These are phyloP conservation scores for Apiotrichum montevideense DNA, from an alignment of 1,284 basidiomycete genomes.

Conservation along the genomic window DNA sequence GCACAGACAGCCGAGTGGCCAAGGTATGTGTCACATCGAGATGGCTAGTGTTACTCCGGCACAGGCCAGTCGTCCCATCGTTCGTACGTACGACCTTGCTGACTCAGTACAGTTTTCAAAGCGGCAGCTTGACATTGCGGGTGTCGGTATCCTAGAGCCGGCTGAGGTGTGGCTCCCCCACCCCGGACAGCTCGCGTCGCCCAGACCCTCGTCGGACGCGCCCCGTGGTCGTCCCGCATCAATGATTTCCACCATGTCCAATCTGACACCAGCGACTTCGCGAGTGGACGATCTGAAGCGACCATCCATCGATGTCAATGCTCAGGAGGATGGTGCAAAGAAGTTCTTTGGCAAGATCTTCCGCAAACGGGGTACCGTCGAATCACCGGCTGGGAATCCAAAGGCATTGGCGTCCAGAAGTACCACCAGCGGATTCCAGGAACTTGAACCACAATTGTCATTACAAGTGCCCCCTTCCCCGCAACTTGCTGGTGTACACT, in stretches of 20 bases:
- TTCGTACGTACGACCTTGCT: no score
- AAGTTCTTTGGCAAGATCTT: slow-evolving; percentile 69
- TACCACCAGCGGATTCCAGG: no score
- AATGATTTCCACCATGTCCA: slow-evolving; percentile 28
- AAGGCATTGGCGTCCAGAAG: neutral
- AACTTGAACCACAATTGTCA: neutral
- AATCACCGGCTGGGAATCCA: neutral
- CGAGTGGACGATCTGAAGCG: slow-evolving; percentile 19
- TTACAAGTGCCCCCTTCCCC: slow-evolving; percentile 5
- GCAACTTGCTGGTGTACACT: slow-evolving; percentile 4
- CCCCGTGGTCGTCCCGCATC: slow-evolving; percentile 23
- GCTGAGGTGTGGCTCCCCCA: slow-evolving; percentile 64
- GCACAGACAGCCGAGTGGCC: slow-evolving; percentile 90
- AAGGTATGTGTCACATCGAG: slow-evolving; percentile 43
- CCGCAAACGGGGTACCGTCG: slow-evolving; percentile 49
- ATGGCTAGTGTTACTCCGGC: no score
- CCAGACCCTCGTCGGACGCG: slow-evolving; percentile 13
- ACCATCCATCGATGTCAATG: slow-evolving; percentile 19
- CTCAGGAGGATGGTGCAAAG: slow-evolving; percentile 45
- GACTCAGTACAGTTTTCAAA: slow-evolving; percentile 57
- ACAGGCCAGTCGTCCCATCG: no score
- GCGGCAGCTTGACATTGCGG: slow-evolving; percentile 73
- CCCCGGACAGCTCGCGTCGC: slow-evolving; percentile 5
- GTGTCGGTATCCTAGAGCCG: slow-evolving; percentile 69
- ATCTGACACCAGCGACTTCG: slow-evolving; percentile 27